phyloP scores from a whole-genome alignment of 495 filamentous ascomycete species.

The Tuber melanosporum region DNA sequence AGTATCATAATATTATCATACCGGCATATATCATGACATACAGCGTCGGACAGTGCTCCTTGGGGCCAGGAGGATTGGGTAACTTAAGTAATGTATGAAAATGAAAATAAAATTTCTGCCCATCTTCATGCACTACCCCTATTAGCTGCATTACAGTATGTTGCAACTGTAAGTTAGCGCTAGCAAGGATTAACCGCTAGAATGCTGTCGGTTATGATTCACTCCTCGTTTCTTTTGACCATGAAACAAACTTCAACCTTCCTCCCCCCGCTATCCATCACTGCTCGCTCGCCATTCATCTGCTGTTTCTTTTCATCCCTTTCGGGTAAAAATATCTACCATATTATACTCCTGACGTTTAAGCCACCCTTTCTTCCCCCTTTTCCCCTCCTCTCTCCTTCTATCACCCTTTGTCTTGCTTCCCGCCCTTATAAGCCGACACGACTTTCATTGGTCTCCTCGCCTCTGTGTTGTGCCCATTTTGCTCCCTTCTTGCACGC shows the following conservation, averaged over 20 bases:
- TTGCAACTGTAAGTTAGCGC: neutral
- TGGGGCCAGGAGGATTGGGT: neutral
- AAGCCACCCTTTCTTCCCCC: constrained; percentile 5
- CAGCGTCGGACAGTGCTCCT: neutral
- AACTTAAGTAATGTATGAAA: neutral
- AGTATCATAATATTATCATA: too few species aligned
- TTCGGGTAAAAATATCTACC: neutral
- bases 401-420: neutral
- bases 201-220: neutral
- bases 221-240: neutral
- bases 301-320: constrained; percentile 12
- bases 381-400: neutral
- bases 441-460: neutral
- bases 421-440: neutral
- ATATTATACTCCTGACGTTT: neutral
- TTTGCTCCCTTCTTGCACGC: constrained; percentile 17
- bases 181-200: neutral
- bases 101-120: neutral
- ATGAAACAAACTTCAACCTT: constrained; percentile 1
- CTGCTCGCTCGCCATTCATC: constrained; percentile 10
- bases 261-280: neutral
- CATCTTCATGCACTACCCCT: too few species aligned
- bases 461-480: constrained; percentile 11
- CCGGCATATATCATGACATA: neutral
- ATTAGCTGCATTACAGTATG: too few species aligned